Conservation (phyloP, 768 basidiomycete species). For the Neoboletus magnificus region DNA sequence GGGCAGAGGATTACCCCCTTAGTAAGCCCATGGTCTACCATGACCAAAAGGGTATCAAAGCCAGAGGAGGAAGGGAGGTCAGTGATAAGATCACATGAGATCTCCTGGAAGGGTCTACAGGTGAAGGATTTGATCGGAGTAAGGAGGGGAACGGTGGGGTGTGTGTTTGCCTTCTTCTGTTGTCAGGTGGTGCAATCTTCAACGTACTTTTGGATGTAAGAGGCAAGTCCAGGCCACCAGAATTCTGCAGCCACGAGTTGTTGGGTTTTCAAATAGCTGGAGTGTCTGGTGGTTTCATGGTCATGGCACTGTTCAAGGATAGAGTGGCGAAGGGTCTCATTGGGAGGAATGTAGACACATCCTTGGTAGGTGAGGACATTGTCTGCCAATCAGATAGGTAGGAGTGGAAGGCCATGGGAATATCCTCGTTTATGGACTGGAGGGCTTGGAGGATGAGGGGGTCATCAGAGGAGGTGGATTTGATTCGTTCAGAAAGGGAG, state of each 20-base stretch:
- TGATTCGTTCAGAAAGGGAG: fast-evolving
- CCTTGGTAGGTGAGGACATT: background rate
- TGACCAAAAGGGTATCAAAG: background rate
- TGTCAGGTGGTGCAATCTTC: fast-evolving
- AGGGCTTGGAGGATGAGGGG: background rate
- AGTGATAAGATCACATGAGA: background rate
- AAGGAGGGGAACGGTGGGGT: background rate
- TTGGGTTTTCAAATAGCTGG: background rate
- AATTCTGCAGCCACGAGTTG: background rate
- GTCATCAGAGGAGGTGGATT: fast-evolving
- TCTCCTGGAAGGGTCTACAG: background rate
- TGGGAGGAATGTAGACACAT: fast-evolving
- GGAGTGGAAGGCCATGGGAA: fast-evolving
- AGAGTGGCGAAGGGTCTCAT: fast-evolving
- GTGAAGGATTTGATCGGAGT: fast-evolving
- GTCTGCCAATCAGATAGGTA: fast-evolving
- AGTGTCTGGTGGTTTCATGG: fast-evolving
- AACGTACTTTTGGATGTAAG: fast-evolving
- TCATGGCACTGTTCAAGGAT: fast-evolving
- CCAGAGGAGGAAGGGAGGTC: fast-evolving
- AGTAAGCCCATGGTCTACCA: background rate
- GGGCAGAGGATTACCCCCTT: background rate
- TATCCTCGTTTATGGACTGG: fast-evolving
- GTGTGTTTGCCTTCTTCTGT: background rate
- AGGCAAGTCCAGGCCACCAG: background rate